phyloP scores from a whole-genome alignment of 2,329 filamentous ascomycete species.

The Diplocarpon mali region DNA sequence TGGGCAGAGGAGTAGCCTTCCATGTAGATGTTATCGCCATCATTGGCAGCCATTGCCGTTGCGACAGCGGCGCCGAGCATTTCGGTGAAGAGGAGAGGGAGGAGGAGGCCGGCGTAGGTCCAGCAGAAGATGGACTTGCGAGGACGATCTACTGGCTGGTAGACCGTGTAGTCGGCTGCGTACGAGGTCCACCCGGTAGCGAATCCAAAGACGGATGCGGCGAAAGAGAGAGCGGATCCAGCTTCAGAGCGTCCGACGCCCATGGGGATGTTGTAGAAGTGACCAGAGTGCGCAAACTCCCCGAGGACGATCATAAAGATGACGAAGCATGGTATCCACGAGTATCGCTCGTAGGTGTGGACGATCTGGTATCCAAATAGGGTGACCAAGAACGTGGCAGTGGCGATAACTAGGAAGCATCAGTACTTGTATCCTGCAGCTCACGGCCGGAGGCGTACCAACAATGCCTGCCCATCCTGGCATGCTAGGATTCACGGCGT shows the following conservation, averaged over 20 bases:
- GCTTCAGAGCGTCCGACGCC: conserved; percentile 46
- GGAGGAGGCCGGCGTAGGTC: conserved; percentile 57
- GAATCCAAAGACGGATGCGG: conserved; percentile 56
- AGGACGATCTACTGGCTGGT: conserved; percentile 54
- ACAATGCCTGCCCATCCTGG: conserved; percentile 66
- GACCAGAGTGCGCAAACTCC: conserved; percentile 53
- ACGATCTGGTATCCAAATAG: conserved; percentile 68
- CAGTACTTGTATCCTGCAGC: neutral
- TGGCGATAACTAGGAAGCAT: conserved; percentile 43
- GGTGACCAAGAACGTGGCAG: conserved; percentile 57
- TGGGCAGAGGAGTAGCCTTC: conserved; percentile 43
- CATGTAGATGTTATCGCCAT: conserved; percentile 41
- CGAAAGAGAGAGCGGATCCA: conserved; percentile 52
- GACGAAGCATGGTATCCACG: conserved; percentile 62
- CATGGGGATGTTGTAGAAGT: conserved; percentile 52
- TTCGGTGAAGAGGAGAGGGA: conserved; percentile 64
- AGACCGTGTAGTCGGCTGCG: conserved; percentile 71
- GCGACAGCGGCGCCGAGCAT: conserved; percentile 61
- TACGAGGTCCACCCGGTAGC: conserved; percentile 64
- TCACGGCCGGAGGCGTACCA: neutral
- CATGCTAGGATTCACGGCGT: conserved; percentile 59
- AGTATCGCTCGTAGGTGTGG: conserved; percentile 65
- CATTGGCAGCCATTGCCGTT: conserved; percentile 48
- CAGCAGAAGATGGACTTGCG: conserved; percentile 54
- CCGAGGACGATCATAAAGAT: conserved; percentile 64